phyloP scores from a whole-genome alignment of 495 filamentous ascomycete genomes.

The Xylaria longipes region DNA sequence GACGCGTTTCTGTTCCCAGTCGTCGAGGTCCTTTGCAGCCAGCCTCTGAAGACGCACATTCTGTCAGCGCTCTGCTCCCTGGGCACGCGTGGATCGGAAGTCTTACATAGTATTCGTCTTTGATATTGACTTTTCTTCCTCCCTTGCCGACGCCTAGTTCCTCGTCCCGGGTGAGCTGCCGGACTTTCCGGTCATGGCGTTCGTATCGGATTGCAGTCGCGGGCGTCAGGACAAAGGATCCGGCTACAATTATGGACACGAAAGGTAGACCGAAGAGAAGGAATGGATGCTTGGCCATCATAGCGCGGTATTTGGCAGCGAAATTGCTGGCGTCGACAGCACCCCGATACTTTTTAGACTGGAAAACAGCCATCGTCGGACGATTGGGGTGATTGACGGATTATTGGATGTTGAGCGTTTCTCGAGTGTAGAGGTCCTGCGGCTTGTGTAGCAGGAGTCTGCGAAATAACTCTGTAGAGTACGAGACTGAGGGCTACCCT shows the following conservation, averaged over 20 bases:
- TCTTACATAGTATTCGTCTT: slow-evolving; percentile 95
- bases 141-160: slow-evolving; percentile 77
- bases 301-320: slow-evolving; percentile 74
- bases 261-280: slow-evolving; percentile 96
- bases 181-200: slow-evolving; percentile 83
- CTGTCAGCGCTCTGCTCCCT: slow-evolving; percentile 11
- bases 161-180: slow-evolving; percentile 82
- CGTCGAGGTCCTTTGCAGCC: slow-evolving; percentile 87
- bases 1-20: slow-evolving; percentile 96
- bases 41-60: slow-evolving; percentile 64
- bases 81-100: slow-evolving; percentile 1
- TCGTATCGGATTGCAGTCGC: slow-evolving; percentile 94
- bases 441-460: background rate
- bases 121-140: slow-evolving; percentile 74
- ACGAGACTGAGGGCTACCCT: background rate
- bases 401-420: background rate
- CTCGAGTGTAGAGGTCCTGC: background rate
- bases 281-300: slow-evolving; percentile 79
- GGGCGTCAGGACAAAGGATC: slow-evolving; percentile 92
- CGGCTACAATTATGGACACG: slow-evolving; percentile 87
- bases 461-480: background rate
- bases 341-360: slow-evolving; percentile 72
- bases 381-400: background rate
- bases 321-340: slow-evolving; percentile 65
- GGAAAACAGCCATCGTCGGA: slow-evolving; percentile 72